A percentile compares a stretch with the other conserved stretches of the same genome.
Evolutionary conservation across 108 stramenopile species (phyloP).

Genomic region (Cyclotella distinguenda): DNA sequence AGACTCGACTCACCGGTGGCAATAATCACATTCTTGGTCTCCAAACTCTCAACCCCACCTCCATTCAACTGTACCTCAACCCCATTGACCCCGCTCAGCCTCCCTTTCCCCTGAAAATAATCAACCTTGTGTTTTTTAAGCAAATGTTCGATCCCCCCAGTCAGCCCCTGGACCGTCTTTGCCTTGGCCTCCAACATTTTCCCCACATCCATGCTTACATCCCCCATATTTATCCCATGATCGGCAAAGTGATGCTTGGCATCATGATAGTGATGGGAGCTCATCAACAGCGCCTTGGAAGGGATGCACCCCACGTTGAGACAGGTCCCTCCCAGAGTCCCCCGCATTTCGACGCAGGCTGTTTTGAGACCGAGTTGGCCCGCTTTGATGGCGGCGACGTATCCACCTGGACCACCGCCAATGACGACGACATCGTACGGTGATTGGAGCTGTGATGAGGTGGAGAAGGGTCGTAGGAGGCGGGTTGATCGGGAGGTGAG

Average conservation of each 20-base stretch:
- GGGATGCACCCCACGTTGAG: conserved; percentile 99
- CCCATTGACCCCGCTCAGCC: conserved; percentile 78
- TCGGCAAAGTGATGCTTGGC: conserved; percentile 93
- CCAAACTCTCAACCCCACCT: conserved; percentile 77
- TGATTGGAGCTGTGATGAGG: conserved; percentile 23
- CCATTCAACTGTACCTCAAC: conserved; percentile 85
- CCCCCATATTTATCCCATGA: conserved; percentile 88
- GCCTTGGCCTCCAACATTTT: conserved; percentile 93
- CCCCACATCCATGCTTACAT: conserved; percentile 86
- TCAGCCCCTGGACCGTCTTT: conserved; percentile 93
- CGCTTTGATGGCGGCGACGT: conserved; percentile 99
- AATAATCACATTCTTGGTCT: conserved; percentile 96
- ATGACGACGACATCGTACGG: conserved; percentile 50
- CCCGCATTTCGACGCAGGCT: conserved; percentile 98
- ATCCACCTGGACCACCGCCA: conserved; percentile 99
- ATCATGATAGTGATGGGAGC: conserved; percentile 95
- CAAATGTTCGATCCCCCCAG: conserved; percentile 97
- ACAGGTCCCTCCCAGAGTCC: conserved; percentile 93
- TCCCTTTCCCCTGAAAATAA: conserved; percentile 95
- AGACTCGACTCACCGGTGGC: conserved; percentile 83
- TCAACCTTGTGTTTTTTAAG: conserved; percentile 99
- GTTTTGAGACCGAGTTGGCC: conserved; percentile 97
- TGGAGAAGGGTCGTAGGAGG: conserved; percentile 21
- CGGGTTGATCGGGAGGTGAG: not conserved
- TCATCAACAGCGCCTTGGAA: conserved; percentile 95